Base-by-base conservation (phyloP, 176 grass and related monocot species). In the Juncus inflexus region DNA sequence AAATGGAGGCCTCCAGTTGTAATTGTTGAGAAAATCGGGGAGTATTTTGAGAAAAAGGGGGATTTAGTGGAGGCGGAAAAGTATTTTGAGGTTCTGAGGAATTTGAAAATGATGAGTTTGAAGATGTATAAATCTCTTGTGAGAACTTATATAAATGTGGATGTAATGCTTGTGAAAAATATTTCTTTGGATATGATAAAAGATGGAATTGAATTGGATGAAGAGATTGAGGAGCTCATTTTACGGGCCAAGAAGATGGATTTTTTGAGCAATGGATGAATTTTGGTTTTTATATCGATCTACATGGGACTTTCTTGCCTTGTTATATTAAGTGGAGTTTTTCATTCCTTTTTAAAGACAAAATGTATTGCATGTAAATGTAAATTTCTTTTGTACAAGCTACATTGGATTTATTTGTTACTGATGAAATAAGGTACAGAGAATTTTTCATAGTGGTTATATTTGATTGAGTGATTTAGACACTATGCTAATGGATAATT, bases 61-160 rank as follows among this genome's bases (percentile, higher is more conserved):
- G 77, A 51, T 42, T 43, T 60, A 2, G 74, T 67, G 0, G 75
- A 77, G 37, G 70, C 77, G 37, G 70, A 55, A 39, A 79, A 6
- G 19, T 90, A 81, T 28, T 55, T 82, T 42, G 82, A 82, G 78
- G 75, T 77, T 79, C 80, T 95, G 49, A 70, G 37, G 55, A 76
- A 62, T 58, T 80, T 90, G 15, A 68, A 76, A 3, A 50, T 90
- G 62, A 95, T 80, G 63, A 82, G 45, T 62, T 87, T 90, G 61
- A 55, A 77, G 15, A 35, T 90, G 13, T 95, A 90, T 50, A 95
- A 87, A 64, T 90, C 78, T 39, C 60, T 90, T 77, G 67, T 95
- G 39, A 77, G 77, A 74, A 57, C 78, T 51, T 86, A 84, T 60
- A 86, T 95, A 57, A 90, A 90, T 72, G 75, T 72, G 66, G 58